Base-by-base conservation (phyloP, 306 rosid genomes). In the Boehmeria nivea region DNA sequence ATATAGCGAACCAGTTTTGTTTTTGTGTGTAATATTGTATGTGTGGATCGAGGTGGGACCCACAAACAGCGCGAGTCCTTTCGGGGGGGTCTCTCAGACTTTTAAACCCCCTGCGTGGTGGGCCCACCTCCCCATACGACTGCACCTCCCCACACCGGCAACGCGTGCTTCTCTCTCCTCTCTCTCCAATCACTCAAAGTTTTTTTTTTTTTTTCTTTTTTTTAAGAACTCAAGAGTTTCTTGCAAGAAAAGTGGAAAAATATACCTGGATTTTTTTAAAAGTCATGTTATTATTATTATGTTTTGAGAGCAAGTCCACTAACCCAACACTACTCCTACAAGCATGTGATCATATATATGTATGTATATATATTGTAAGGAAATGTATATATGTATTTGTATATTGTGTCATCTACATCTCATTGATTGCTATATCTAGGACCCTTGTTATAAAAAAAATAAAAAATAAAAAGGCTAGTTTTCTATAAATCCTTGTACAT, bases 81-180 rank as follows among this genome's bases (percentile, higher is more conserved):
- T 31, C n/a, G n/a, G n/a, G n/a, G n/a, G 73, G 73, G 75, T n/a
- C n/a, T n/a, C 65, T 75, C 87, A 77, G 87, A 16, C 71, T 75
- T 86, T 76, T 65, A 72, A 79, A 57, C 59, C 67, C 86, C 17
- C 77, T 63, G 28, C 28, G 36, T 10, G 91, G 36, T 10, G 91
- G 95, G 57, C 95, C 98, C 98, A 90, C 89, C 68, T 55, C 72
- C 83, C 98, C 83, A 84, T 68, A 76, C 78, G 67, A 69, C 66
- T 87, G 91, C 94, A 51, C 76, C 83, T 82, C 68, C 75, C 53
- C 59, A 5, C 67, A 73, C 95, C 94, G 89, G 90, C 95, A 86
- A 86, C 72, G 90, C 95, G 95, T 90, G 97, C 95, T 78, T 28
- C 15, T 23, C 54, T 57, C 43, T 2, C 34, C 64, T 49, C 57